These are phyloP conservation scores for Pisolithus marmoratus DNA, from an alignment of 768 basidiomycete species.

Conservation along the genomic window DNA sequence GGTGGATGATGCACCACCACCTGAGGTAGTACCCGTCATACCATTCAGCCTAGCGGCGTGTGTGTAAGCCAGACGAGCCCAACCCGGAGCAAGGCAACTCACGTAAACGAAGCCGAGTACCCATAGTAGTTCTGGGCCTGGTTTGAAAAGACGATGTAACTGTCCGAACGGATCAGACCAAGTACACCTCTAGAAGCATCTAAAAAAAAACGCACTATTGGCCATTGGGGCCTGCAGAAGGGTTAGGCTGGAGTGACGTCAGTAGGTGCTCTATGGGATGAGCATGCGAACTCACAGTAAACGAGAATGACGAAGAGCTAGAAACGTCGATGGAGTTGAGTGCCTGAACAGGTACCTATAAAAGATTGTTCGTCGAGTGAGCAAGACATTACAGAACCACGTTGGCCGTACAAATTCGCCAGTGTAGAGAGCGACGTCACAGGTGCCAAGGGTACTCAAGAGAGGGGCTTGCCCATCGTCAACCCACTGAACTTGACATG, in stretches of 20 bases:
- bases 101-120: conserved; percentile 58
- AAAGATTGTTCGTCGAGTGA: background rate
- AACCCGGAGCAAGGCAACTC: conserved; percentile 12
- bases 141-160: conserved; percentile 58
- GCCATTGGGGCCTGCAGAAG: conserved; percentile 49
- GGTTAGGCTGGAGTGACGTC: conserved; percentile 39
- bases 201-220: conserved; percentile 49
- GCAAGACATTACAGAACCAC: background rate
- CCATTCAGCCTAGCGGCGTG: conserved; percentile 38
- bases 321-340: conserved; percentile 53
- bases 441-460: conserved; percentile 44
- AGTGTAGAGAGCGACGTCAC: conserved; percentile 52
- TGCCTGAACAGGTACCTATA: conserved; percentile 52
- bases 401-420: conserved; percentile 41
- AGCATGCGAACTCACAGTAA: conserved; percentile 41
- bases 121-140: conserved; percentile 28
- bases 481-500: conserved; percentile 54
- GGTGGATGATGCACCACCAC: conserved; percentile 16
- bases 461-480: conserved; percentile 56
- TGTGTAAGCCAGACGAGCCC: conserved; percentile 1
- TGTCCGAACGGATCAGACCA: conserved; percentile 19
- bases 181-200: background rate
- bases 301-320: conserved; percentile 39
- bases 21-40: conserved; percentile 52
- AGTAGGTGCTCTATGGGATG: background rate